Evolutionary conservation across 306 rosid species (phyloP), one percentile per base, ranked within the genome.

Genomic region (Trifolium pratense): DNA sequence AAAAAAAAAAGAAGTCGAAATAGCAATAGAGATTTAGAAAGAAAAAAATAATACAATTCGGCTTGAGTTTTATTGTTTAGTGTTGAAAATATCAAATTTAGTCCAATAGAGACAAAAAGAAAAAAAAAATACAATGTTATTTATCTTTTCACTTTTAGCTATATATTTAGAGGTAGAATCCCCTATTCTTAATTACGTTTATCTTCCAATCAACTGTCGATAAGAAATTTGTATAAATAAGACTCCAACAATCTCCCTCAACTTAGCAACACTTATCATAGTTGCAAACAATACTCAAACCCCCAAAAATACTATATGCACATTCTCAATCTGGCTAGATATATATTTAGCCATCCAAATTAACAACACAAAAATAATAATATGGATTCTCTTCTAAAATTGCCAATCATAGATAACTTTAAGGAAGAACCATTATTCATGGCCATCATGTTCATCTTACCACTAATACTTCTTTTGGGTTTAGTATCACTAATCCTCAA

Each of bases 381-480:
- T 74, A 70, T 88, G 89, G 88, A 83, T 51, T 61, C 14, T 0
- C 51, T 56, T 78, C 52, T 48, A 10, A 78, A 73, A 69, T 36
- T 57, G 1, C 39, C 34, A 74, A 53, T 13, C 61, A 68, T 68
- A 26, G 16, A 15, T 52, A 78, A 52, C 79, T 71, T 65, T n/a
- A 57, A 73, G 14, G 66, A 83, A 0, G 83, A 84, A 75, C 79
- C 88, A 49, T 26, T 81, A 7, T 18, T 72, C 2, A 60, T 74
- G 65, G 29, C 63, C 0, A 26, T 78, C 13, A 12, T 85, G 12
- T 21, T 88, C 26, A 20, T 81, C 3, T 0, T 78, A 61, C 80
- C 91, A 11, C 5, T 89, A 0, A n/a, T 76, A 6, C 29, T 92
- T 14, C 12, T 85, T 1, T 7, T 85, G 37, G 82, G 71, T 9